phyloP scores from a whole-genome alignment of 2,329 filamentous ascomycete genomes.

The Stagonosporopsis chrysanthemi region DNA sequence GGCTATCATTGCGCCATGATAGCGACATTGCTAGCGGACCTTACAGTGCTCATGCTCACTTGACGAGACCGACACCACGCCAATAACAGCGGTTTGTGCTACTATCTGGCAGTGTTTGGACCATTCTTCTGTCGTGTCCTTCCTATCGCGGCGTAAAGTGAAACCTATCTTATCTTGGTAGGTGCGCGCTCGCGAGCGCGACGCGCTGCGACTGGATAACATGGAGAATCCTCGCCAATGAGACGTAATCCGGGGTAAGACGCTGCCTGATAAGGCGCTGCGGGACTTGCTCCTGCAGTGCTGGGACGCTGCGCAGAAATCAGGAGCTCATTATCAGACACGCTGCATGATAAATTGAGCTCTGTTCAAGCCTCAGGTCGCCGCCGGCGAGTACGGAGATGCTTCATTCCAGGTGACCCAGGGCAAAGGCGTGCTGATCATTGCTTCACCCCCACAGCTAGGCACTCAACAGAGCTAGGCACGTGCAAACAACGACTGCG shows the following conservation, averaged over 20 bases:
- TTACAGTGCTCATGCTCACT: constrained; percentile 27
- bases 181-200: constrained; percentile 29
- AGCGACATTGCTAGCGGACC: constrained; percentile 41
- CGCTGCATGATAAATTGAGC: not conserved
- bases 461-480: constrained; percentile 1
- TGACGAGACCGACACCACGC: constrained; percentile 26
- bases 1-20: constrained; percentile 50
- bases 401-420: constrained; percentile 7
- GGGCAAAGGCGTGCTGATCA: constrained; percentile 5
- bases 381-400: constrained; percentile 17
- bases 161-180: constrained; percentile 43
- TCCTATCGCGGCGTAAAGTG: constrained; percentile 46
- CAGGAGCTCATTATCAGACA: not conserved
- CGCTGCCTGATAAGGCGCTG: constrained; percentile 30
- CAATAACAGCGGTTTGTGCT: constrained; percentile 36
- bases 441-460: constrained; percentile 10
- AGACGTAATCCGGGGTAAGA: constrained; percentile 14
- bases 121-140: constrained; percentile 27
- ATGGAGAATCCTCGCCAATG: constrained; percentile 25
- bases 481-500: constrained; percentile 2
- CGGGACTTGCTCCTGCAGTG: constrained; percentile 2
- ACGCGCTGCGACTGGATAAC: constrained; percentile 34
- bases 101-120: constrained; percentile 24
- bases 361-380: constrained; percentile 9
- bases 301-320: constrained; percentile 4